These are phyloP conservation scores for Pseudonitzschia delicatissima DNA, from an alignment of 108 stramenopile species.

Conservation along the genomic window DNA sequence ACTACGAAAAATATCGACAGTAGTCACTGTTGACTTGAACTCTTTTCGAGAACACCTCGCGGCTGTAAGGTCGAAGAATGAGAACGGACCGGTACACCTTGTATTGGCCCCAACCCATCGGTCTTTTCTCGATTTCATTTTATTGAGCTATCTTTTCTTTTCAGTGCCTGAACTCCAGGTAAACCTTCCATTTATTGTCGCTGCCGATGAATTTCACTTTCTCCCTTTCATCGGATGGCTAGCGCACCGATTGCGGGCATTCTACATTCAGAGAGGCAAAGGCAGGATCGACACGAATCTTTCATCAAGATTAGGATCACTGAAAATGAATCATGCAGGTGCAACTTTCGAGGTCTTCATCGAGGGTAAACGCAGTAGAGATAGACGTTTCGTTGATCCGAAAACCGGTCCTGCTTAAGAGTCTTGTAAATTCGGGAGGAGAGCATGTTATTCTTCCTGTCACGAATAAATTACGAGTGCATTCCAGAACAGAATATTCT, in stretches of 20 bases:
- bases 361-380: slow-evolving; percentile 82
- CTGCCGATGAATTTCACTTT: slow-evolving; percentile 68
- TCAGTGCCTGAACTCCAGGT: slow-evolving; percentile 81
- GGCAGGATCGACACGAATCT: slow-evolving; percentile 46
- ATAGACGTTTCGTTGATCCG: slow-evolving; percentile 67
- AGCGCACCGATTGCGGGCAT: slow-evolving; percentile 45
- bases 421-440: slow-evolving; percentile 42
- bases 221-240: slow-evolving; percentile 78
- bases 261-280: slow-evolving; percentile 68
- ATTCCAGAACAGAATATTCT: slow-evolving; percentile 74
- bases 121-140: slow-evolving; percentile 82
- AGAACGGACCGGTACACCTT: slow-evolving; percentile 26
- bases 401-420: slow-evolving; percentile 83
- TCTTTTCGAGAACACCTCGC: slow-evolving; percentile 43
- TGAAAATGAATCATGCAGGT: slow-evolving; percentile 16
- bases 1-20: slow-evolving; percentile 42
- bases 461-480: slow-evolving; percentile 80
- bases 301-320: background rate
- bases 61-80: slow-evolving; percentile 12
- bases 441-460: slow-evolving; percentile 69
- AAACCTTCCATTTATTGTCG: slow-evolving; percentile 70
- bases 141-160: slow-evolving; percentile 75
- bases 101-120: slow-evolving; percentile 86
- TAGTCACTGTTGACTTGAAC: slow-evolving; percentile 68
- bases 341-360: slow-evolving; percentile 77